Percentiles rank a stretch among this genome's conserved stretches.
Conservation (phyloP, 192 early-diverging fungal species). For the Mortierella alpina region DNA sequence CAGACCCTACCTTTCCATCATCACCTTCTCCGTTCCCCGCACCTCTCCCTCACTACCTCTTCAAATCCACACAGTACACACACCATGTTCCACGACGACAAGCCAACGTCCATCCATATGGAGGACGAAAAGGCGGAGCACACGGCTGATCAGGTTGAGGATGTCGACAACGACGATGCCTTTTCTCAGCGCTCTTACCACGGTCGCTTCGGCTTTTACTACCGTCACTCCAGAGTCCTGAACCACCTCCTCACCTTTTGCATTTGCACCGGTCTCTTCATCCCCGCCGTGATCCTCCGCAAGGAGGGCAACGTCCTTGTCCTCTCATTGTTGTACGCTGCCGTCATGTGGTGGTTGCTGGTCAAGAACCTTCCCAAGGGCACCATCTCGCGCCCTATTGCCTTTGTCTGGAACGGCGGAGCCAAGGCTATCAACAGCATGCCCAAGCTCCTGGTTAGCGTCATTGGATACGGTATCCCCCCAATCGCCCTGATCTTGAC, state of each 20-base stretch:
- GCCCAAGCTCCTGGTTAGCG: constrained; percentile 19
- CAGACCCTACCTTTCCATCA: constrained; percentile 2
- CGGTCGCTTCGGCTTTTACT: constrained; percentile 41
- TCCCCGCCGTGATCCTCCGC: constrained; percentile 43
- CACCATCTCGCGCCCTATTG: constrained; percentile 17
- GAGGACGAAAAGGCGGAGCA: constrained; percentile 16
- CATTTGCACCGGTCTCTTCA: constrained; percentile 46
- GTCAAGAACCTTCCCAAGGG: constrained; percentile 28
- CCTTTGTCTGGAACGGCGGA: constrained; percentile 29
- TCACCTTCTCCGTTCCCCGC: background rate
- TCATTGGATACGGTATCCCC: constrained; percentile 39
- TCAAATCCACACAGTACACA: background rate
- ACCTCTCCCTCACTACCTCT: background rate
- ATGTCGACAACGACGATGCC: constrained; percentile 19
- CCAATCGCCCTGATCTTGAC: constrained; percentile 61
- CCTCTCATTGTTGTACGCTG: constrained; percentile 36
- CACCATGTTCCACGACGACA: constrained; percentile 7
- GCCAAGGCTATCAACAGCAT: constrained; percentile 10
- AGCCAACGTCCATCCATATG: constrained; percentile 20
- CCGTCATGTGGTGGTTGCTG: constrained; percentile 34
- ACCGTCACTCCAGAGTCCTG: constrained; percentile 9
- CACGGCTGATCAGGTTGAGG: constrained; percentile 4
- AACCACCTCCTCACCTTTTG: constrained; percentile 25
- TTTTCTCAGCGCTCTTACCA: constrained; percentile 35
- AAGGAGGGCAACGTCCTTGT: constrained; percentile 48